Conservation (phyloP, 495 filamentous ascomycete genomes). For the Tuber umbilicatum region DNA sequence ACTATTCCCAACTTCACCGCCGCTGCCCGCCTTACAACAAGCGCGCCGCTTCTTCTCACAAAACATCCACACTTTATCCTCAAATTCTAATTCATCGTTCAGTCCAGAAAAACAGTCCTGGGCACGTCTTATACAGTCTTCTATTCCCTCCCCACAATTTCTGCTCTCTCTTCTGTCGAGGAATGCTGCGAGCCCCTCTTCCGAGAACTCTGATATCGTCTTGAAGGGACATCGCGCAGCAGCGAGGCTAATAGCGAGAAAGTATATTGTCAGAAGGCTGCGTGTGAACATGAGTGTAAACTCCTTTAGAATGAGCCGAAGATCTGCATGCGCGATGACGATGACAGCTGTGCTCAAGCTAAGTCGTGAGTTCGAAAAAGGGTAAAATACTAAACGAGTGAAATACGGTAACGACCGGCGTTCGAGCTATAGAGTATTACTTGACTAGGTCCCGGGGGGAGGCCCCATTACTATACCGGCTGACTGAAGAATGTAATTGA, state of each 20-base stretch:
- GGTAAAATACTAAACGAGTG: background rate
- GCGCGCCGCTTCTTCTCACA: background rate
- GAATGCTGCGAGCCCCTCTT: background rate
- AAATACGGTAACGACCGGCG: background rate
- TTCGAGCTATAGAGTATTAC: background rate
- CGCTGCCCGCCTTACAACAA: background rate
- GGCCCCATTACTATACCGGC: background rate
- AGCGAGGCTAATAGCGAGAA: background rate
- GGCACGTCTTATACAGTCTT: background rate
- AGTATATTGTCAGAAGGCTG: background rate
- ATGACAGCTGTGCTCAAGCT: background rate
- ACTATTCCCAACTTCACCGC: background rate
- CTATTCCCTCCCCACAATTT: background rate
- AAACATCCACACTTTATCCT: background rate
- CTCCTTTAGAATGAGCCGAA: background rate
- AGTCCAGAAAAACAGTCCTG: background rate
- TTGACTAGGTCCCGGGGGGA: background rate
- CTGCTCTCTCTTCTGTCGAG: background rate
- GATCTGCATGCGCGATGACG: background rate
- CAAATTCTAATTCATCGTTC: background rate
- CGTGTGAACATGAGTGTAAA: background rate
- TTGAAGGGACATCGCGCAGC: background rate
- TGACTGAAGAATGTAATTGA: background rate
- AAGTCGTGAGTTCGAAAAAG: background rate
- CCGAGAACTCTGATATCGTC: background rate